Conservation (phyloP, 2,329 filamentous ascomycete genomes). For the Fusarium pseudonygamai region DNA sequence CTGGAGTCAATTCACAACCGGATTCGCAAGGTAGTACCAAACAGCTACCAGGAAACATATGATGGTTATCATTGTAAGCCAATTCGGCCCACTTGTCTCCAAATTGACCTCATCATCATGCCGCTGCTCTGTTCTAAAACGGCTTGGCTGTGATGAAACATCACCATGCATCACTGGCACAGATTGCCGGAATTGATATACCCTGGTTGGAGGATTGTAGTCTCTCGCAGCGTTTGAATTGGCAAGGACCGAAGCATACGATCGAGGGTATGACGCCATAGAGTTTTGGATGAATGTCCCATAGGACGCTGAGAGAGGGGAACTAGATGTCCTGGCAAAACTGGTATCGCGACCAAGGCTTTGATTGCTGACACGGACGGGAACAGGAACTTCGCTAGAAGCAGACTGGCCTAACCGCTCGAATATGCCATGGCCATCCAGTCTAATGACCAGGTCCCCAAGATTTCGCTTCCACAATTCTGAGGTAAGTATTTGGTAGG, state of each 20-base stretch:
- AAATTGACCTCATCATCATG: background rate
- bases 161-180: background rate
- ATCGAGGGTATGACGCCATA: background rate
- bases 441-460: background rate
- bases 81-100: background rate
- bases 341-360: background rate
- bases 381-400: background rate
- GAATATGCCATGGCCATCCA: background rate
- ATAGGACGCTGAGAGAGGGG: background rate
- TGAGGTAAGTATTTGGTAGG: background rate
- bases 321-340: background rate
- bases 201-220: background rate
- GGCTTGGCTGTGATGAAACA: background rate
- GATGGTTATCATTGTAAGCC: accelerated
- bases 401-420: background rate
- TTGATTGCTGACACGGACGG: too few species aligned
- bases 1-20: background rate
- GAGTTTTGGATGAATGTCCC: background rate
- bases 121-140: background rate
- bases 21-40: background rate
- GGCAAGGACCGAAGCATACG: background rate
- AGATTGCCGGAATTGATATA: background rate
- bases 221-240: too few species aligned
- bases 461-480: background rate
- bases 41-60: background rate